Evolutionary conservation across 495 filamentous ascomycete genomes (phyloP).

Genomic region (Hypoxylon trugodes): DNA sequence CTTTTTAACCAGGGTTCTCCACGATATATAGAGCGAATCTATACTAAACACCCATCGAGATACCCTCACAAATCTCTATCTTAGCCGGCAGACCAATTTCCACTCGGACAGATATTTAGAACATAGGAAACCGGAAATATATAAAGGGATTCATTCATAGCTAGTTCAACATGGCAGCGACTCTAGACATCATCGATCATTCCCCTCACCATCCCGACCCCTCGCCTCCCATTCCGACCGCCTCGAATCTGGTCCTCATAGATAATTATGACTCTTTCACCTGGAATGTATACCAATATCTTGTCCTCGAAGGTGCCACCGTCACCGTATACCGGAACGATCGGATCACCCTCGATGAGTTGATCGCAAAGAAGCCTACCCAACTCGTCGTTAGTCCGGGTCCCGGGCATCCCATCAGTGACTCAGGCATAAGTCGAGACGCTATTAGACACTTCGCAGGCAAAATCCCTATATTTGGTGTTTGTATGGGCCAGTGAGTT

Average conservation of each 20-base stretch:
- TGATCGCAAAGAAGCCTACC: constrained; percentile 83
- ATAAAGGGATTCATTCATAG: neutral
- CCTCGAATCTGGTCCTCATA: constrained; percentile 91
- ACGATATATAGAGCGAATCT: neutral
- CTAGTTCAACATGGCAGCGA: constrained; percentile 51
- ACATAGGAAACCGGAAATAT: too few species aligned
- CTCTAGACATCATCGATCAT: constrained; percentile 74
- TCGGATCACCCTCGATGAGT: constrained; percentile 82
- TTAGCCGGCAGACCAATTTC: neutral
- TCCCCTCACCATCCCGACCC: constrained; percentile 83
- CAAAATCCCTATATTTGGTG: constrained; percentile 94
- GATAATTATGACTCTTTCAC: constrained; percentile 99
- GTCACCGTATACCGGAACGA: constrained; percentile 94
- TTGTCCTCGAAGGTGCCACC: constrained; percentile 89
- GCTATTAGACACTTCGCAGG: constrained; percentile 93
- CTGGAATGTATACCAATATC: constrained; percentile 98
- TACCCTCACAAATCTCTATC: neutral
- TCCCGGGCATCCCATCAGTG: constrained; percentile 87
- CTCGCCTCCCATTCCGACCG: constrained; percentile 71
- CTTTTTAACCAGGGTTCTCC: neutral
- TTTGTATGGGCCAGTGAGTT: constrained; percentile 95
- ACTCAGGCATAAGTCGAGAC: constrained; percentile 91
- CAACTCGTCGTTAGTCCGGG: constrained; percentile 96
- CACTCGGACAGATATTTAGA: too few species aligned
- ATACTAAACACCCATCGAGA: too few species aligned